Percentiles rank a stretch among this genome's conserved stretches.
Evolutionary conservation across 83 land plant genomes (phyloP).

Genomic region (Larix sibirica): DNA sequence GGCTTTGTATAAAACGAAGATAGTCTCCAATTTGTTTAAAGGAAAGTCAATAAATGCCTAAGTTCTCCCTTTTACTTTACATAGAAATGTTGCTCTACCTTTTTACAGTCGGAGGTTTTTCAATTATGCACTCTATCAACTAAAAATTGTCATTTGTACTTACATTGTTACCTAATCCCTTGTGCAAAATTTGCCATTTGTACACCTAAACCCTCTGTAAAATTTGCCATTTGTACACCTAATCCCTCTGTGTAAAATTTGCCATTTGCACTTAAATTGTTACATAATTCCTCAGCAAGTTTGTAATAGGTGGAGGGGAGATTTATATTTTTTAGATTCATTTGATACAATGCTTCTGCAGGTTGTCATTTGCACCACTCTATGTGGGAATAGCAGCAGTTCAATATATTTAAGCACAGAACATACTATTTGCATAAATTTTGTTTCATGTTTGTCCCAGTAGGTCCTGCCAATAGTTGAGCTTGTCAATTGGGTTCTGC

Average conservation of each 20-base stretch:
- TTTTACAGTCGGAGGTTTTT: background rate
- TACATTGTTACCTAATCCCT: background rate
- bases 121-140: background rate
- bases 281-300: background rate
- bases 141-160: background rate
- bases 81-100: too few relatives aligned
- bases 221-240: too few relatives aligned
- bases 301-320: background rate
- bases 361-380: background rate
- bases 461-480: too few relatives aligned
- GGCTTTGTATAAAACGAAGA: constrained; percentile 91
- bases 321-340: background rate
- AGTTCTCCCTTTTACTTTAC: background rate
- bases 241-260: background rate
- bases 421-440: too few relatives aligned
- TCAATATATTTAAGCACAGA: constrained; percentile 1
- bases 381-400: too few relatives aligned
- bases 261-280: background rate
- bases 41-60: constrained; percentile 41
- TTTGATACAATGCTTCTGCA: background rate
- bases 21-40: constrained; percentile 98
- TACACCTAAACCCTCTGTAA: too few relatives aligned
- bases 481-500: too few relatives aligned
- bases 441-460: too few relatives aligned
- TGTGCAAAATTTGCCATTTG: too few relatives aligned